Base-by-base conservation (phyloP, 2,329 filamentous ascomycete species). In the Fusarium dlaminii region DNA sequence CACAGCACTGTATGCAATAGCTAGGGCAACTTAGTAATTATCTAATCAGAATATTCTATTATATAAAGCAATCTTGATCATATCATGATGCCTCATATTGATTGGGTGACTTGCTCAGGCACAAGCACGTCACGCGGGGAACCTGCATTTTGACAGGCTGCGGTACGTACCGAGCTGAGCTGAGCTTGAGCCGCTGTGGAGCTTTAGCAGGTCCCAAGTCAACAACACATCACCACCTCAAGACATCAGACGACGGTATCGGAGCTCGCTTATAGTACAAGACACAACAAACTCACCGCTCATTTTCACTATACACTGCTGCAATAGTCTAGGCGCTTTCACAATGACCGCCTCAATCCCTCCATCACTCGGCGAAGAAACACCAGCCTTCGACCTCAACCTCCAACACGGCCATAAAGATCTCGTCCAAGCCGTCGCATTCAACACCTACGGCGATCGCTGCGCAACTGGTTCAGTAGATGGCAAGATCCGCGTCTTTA, bases 381-480 rank as follows among this genome's bases (percentile, higher is more conserved):
- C 83, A 77, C 81, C 84, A 32, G 81, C 82, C 52, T 89, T 90
- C 74, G 87, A 90, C 67, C 83, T 88, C 70, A 90, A 93, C 76
- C 89, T 94, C 78, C 89, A 91, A 69, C 91, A 94, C 81, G 92
- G 92, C 76, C 93, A 95, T 83, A 90, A 91, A 78, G 93, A 97
- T 81, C 88, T 96, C 49, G 93, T 97, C 58, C 91, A 95, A 74
- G 92, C 94, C 63, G 91, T 96, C 70, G 92, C 94, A 75, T 97
- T 97, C 88, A 98, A 98, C 83, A 92, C 91, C 75, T 97, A 97
- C 82, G 96, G 95, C 77, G 95, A 94, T 78, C 93, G 95, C 76
- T 95, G 96, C 86, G 93, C 95, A 46, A 96, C 95, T 6, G 95
- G 94, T 39, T 96, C 94, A 24, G 94, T 96, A 24, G 96, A 98